A percentile compares a stretch with the other conserved stretches of the same genome.
Conservation (phyloP, 768 basidiomycete species). For the Arthromyces matolae region DNA sequence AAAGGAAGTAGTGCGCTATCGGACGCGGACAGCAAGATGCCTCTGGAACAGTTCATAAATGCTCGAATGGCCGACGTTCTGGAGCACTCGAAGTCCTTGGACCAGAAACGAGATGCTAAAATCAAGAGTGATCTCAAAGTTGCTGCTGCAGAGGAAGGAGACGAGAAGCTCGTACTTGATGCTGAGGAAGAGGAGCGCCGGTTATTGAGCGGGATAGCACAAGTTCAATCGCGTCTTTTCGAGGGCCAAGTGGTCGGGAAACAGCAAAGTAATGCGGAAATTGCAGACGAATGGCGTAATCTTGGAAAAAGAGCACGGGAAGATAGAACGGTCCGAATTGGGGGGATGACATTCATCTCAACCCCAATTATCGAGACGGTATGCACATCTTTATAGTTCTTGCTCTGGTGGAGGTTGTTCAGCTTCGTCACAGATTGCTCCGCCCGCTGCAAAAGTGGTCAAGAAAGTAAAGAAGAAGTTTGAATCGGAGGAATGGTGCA, state of each 20-base stretch:
- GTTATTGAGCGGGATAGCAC: constrained; percentile 53
- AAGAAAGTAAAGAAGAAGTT: constrained; percentile 34
- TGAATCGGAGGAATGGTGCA: constrained; percentile 58
- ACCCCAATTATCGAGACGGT: constrained; percentile 17
- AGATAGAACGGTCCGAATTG: constrained; percentile 34
- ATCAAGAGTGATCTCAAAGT: constrained; percentile 39
- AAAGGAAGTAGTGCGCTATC: constrained; percentile 55
- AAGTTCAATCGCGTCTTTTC: constrained; percentile 55
- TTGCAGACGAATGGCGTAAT: constrained; percentile 43
- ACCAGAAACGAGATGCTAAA: constrained; percentile 40
- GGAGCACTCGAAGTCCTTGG: constrained; percentile 39
- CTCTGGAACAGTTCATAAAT: constrained; percentile 40
- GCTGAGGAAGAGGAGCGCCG: constrained; percentile 52
- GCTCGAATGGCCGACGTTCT: constrained; percentile 44
- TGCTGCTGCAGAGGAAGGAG: constrained; percentile 9
- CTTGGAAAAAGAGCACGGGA: constrained; percentile 41
- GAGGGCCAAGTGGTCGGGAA: constrained; percentile 45
- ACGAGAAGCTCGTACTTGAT: constrained; percentile 29
- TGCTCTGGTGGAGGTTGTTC: background rate
- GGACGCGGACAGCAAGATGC: constrained; percentile 31
- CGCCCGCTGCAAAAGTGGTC: constrained; percentile 9
- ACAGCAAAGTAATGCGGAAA: constrained; percentile 35
- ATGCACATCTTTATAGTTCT: background rate
- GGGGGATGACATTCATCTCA: constrained; percentile 27
- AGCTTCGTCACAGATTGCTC: constrained; percentile 13